Percentiles rank a stretch among this genome's conserved stretches.
phyloP scores from a whole-genome alignment of 2,329 filamentous ascomycete species.

The Cryphonectria radicalis region DNA sequence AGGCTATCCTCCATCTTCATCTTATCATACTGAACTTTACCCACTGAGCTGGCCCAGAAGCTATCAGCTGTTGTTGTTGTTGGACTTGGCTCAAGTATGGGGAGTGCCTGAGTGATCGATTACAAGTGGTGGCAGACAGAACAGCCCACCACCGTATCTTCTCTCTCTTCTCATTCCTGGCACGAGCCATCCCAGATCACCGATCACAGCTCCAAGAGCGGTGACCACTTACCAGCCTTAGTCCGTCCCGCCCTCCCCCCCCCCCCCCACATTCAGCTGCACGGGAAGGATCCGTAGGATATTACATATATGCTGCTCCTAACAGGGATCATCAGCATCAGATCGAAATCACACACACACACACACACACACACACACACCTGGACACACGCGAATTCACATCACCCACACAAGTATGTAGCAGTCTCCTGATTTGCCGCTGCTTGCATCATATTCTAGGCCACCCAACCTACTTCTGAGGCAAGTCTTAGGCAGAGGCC shows the following conservation, averaged over 20 bases:
- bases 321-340: not conserved
- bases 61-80: not conserved
- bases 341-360: not conserved
- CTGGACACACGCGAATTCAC: not conserved
- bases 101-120: not conserved
- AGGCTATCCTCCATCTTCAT: not conserved
- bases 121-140: not conserved
- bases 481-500: not conserved
- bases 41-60: not conserved
- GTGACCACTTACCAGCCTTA: not conserved
- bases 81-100: not conserved
- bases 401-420: too few species aligned
- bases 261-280: not conserved
- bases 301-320: not conserved
- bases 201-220: not conserved
- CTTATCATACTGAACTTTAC: not conserved
- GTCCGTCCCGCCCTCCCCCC: too few species aligned
- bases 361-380: not conserved
- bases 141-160: not conserved
- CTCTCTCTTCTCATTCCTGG: not conserved
- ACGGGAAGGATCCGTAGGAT: not conserved
- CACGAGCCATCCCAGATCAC: not conserved
- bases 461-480: not conserved
- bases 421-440: too few species aligned
- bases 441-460: too few species aligned